A percentile compares a stretch with the other conserved stretches of the same genome.
Conservation (phyloP, 345 rosid species). For the Eutrema yunnanense region DNA sequence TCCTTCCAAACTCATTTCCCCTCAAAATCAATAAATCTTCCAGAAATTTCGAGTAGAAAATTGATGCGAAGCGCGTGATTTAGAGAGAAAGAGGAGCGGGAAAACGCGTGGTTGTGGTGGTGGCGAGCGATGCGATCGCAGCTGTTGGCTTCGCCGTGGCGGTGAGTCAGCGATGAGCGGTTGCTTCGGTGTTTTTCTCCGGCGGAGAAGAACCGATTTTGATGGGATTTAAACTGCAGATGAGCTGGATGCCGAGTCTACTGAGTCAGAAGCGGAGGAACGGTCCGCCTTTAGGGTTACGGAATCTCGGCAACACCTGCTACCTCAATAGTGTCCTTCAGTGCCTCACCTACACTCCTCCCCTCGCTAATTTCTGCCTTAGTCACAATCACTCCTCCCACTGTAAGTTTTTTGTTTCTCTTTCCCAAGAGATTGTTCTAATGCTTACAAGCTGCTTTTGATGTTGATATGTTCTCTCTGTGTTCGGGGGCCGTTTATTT, state of each 20-base stretch:
- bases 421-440: neutral
- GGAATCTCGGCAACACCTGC: constrained; percentile 94
- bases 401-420: constrained; percentile 36
- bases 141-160: constrained; percentile 24
- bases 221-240: constrained; percentile 66
- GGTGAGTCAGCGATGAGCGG: constrained; percentile 29
- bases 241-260: constrained; percentile 95
- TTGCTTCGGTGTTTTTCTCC: constrained; percentile 15
- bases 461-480: neutral
- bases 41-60: neutral
- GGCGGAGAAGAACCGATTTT: constrained; percentile 27
- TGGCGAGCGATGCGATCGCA: constrained; percentile 28
- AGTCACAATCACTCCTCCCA: constrained; percentile 65
- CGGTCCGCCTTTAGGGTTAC: constrained; percentile 86
- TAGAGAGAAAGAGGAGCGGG: neutral
- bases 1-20: neutral
- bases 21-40: neutral
- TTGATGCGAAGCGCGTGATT: neutral
- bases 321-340: constrained; percentile 91
- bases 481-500: neutral
- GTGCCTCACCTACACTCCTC: constrained; percentile 98
- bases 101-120: neutral
- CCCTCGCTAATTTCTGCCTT: constrained; percentile 97
- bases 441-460: neutral
- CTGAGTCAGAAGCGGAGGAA: constrained; percentile 67